Evolutionary conservation across 2,329 filamentous ascomycete species (phyloP), one percentile per base, ranked within the genome.

Genomic region (Fusarium piperis): DNA sequence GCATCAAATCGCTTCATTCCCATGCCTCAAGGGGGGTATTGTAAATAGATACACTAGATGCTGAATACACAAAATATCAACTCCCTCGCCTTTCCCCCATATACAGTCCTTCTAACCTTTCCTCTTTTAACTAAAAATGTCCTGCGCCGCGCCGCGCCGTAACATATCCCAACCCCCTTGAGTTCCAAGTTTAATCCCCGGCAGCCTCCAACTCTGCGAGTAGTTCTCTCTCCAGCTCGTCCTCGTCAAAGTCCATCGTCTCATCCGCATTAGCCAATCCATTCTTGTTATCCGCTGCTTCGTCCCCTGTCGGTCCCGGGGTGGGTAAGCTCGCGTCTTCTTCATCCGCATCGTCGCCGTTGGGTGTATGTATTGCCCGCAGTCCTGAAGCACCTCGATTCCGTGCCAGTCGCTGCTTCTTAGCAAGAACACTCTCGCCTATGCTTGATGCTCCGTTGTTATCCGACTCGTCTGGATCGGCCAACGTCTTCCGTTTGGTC

Each of bases 171-270:
- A 44, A 55, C 53, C 52, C 56, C 58, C 64, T 26, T 32, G 51
- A 65, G 60, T 30, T 41, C 53, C 67, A 59, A 48, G 46, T 59
- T 75, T 62, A 78, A 28, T 75, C 78, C 35, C 74, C 77, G 20
- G 77, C 78, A 16, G 79, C 79, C 73, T 90, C 88, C 70, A 91
- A 82, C 70, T 88, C 90, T 1, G 89, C 89, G 75, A 90, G 82
- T 77, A 92, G 83, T 74, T 91, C 90, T 38, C 88, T 87, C 78
- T 91, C 91, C 56, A 91, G 79, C 73, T 91, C 89, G 60, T 87
- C 87, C 11, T 88, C 86, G 48, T 85, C 84, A 57, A 84, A 80
- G 44, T 84, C 84, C n/a, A 79, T 79, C 9, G 79, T 78, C 41
- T 79, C 77, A n/a, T 79, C 78, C 9, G 55, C 35, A 33, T 74